Evolutionary conservation across 169 alveolate species (phyloP).

Genomic region (Cystoisospora suis): DNA sequence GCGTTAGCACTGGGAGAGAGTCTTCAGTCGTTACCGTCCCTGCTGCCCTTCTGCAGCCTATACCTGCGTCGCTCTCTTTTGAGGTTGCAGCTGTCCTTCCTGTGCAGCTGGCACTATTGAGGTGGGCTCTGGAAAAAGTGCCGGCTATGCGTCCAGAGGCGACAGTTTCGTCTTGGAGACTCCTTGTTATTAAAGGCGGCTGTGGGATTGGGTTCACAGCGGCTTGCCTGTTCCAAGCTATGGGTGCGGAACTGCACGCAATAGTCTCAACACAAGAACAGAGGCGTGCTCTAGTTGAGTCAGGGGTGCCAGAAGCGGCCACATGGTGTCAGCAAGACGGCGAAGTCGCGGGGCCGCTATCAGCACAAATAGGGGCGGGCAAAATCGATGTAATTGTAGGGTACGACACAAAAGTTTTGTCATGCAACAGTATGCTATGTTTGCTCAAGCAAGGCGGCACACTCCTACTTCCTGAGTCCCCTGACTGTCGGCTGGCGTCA

Average conservation of each 20-base stretch:
- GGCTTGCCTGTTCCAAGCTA: constrained; percentile 48
- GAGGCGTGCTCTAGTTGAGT: not conserved
- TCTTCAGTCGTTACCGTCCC: constrained; percentile 29
- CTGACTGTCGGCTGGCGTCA: no score
- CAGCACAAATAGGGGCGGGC: not conserved
- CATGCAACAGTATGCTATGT: not conserved
- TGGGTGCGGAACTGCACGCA: not conserved
- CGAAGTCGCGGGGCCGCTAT: no score
- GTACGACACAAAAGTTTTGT: not conserved
- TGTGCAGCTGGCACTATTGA: not conserved
- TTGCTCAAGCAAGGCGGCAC: constrained; percentile 20
- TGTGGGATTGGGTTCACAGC: constrained; percentile 37
- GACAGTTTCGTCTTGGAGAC: not conserved
- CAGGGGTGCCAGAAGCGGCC: not conserved
- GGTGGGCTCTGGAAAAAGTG: not conserved
- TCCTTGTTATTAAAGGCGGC: constrained; percentile 38
- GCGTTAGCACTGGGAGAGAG: constrained; percentile 58
- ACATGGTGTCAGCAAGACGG: not conserved
- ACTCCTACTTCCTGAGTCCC: not conserved
- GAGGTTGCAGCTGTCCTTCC: constrained; percentile 66
- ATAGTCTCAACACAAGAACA: not conserved
- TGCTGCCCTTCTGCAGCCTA: not conserved
- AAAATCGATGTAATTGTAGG: not conserved
- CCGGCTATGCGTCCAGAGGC: not conserved
- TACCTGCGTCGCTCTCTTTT: constrained; percentile 35